Evolutionary conservation across 192 early-diverging fungal species (phyloP).

Genomic region (Entomortierella beljakovae): DNA sequence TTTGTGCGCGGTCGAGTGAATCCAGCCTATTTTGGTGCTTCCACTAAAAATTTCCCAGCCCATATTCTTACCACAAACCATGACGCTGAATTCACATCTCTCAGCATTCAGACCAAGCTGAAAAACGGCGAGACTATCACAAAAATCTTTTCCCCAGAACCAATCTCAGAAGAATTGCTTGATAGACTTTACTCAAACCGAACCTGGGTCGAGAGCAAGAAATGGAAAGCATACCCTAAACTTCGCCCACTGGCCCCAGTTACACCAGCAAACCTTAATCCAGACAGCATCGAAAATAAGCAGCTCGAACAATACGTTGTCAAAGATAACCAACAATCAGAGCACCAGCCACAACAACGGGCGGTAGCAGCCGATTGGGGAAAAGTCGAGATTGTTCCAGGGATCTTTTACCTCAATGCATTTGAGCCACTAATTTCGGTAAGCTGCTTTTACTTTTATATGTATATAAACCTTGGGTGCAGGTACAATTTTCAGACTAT

Average conservation of each 20-base stretch:
- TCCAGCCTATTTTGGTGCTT: slow-evolving; percentile 59
- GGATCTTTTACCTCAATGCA: slow-evolving; percentile 69
- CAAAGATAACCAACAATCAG: background rate
- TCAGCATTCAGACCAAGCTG: slow-evolving; percentile 53
- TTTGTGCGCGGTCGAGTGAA: slow-evolving; percentile 65
- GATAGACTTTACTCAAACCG: slow-evolving; percentile 57
- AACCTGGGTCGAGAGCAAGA: slow-evolving; percentile 63
- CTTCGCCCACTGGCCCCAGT: slow-evolving; percentile 44
- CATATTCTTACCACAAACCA: slow-evolving; percentile 64
- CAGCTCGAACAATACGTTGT: background rate
- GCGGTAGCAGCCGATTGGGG: slow-evolving; percentile 9
- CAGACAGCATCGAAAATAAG: background rate
- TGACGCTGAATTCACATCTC: slow-evolving; percentile 55
- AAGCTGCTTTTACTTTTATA: slow-evolving; percentile 24
- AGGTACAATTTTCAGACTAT: background rate
- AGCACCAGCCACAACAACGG: slow-evolving; percentile 1
- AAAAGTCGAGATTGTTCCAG: slow-evolving; percentile 43
- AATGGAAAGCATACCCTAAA: slow-evolving; percentile 71
- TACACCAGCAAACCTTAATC: background rate
- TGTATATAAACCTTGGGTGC: too few species aligned
- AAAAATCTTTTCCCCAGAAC: slow-evolving; percentile 68
- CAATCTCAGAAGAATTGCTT: slow-evolving; percentile 56
- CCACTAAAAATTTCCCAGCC: slow-evolving; percentile 49
- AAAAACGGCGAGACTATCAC: slow-evolving; percentile 60
- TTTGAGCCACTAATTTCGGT: slow-evolving; percentile 71